A percentile compares a stretch with the other conserved stretches of the same genome.
These are phyloP conservation scores for Berberis vulgaris DNA, from an alignment of 164 flowering plant genomes.

Conservation along the genomic window DNA sequence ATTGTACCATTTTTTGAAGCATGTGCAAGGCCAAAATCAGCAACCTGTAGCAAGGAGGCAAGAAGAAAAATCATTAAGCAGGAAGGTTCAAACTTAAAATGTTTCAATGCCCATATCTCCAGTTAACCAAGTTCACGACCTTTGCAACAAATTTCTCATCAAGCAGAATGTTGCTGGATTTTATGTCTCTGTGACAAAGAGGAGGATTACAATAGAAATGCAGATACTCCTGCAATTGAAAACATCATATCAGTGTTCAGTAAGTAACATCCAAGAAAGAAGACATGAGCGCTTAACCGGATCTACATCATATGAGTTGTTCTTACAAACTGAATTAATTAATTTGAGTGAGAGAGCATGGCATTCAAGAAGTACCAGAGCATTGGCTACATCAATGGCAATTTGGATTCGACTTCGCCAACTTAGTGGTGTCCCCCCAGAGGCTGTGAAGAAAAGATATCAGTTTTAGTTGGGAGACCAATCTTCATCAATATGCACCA, in stretches of 20 bases:
- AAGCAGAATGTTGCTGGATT: conserved; percentile 91
- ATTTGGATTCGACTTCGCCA: conserved; percentile 86
- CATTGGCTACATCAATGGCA: conserved; percentile 96
- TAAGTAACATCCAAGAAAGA: neutral
- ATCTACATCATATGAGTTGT: neutral
- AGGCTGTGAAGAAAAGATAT: conserved; percentile 39
- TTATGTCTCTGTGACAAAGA: conserved; percentile 93
- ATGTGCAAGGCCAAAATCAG: conserved; percentile 95
- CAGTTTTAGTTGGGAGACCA: neutral
- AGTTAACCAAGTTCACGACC: conserved; percentile 34
- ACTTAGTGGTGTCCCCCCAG: conserved; percentile 55
- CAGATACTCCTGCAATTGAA: conserved; percentile 77
- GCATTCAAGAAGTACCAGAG: conserved; percentile 51
- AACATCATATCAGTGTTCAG: conserved; percentile 8
- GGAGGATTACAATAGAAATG: conserved; percentile 98
- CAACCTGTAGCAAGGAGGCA: conserved; percentile 43
- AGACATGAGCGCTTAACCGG: neutral
- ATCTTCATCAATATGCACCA: neutral
- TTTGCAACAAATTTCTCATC: conserved; percentile 86
- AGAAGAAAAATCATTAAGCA: neutral
- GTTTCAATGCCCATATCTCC: neutral
- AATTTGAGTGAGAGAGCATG: neutral
- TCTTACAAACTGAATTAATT: neutral
- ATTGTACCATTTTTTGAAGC: conserved; percentile 81
- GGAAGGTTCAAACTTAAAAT: neutral